phyloP scores from a whole-genome alignment of 129 eudicot species.

The Mikania micrantha region DNA sequence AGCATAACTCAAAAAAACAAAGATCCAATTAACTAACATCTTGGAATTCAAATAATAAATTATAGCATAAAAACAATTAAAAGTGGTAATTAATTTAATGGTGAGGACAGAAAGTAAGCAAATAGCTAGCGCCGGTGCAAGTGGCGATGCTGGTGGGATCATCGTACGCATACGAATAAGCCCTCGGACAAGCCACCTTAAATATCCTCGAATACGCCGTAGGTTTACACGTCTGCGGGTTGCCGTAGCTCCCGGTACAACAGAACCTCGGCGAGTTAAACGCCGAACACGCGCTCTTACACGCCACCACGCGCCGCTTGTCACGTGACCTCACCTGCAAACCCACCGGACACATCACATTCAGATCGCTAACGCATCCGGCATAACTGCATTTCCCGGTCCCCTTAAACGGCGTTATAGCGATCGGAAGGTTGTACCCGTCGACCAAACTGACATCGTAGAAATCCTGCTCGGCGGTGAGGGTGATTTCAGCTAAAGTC shows the following conservation, averaged over 20 bases:
- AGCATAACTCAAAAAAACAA: too few species aligned
- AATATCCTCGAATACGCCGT: conserved; percentile 91
- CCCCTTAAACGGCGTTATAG: conserved; percentile 65
- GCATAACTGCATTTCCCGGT: conserved; percentile 71
- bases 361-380: conserved; percentile 85
- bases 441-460: conserved; percentile 93
- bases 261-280: conserved; percentile 89
- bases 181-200: conserved; percentile 89
- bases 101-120: conserved; percentile 85
- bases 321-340: conserved; percentile 79
- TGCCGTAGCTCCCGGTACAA: conserved; percentile 80
- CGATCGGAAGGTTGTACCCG: conserved; percentile 82
- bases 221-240: conserved; percentile 81
- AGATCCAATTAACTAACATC: too few species aligned
- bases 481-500: conserved; percentile 80
- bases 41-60: too few species aligned
- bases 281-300: conserved; percentile 93
- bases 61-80: too few species aligned
- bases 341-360: conserved; percentile 88
- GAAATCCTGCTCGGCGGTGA: conserved; percentile 78
- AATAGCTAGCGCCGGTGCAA: conserved; percentile 78
- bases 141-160: conserved; percentile 97
- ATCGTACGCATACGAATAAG: conserved; percentile 93
- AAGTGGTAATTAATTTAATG: too few species aligned
- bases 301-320: conserved; percentile 67